Conservation (phyloP, 2,329 filamentous ascomycete genomes). For the Fusarium coicis region DNA sequence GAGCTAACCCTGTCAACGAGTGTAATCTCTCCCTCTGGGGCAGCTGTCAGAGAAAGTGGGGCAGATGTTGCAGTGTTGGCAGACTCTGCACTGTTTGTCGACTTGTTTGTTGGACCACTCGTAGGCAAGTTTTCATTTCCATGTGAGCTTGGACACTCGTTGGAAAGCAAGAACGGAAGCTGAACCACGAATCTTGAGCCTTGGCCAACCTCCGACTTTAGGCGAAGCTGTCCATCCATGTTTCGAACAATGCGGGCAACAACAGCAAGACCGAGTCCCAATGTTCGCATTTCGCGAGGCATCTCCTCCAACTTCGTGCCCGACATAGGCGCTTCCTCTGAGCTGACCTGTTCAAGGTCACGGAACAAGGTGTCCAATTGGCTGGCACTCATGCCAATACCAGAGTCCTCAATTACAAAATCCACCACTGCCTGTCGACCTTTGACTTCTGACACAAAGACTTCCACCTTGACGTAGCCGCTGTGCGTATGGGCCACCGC, state of each 20-base stretch:
- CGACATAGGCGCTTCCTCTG: slow-evolving; percentile 51
- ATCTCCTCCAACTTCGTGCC: slow-evolving; percentile 43
- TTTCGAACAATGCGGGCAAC: slow-evolving; percentile 89
- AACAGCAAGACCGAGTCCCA: slow-evolving; percentile 87
- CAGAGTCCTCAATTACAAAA: slow-evolving; percentile 80
- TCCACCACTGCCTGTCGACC: slow-evolving; percentile 74
- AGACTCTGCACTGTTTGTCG: slow-evolving; percentile 26
- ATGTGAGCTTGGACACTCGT: slow-evolving; percentile 46
- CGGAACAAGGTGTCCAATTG: slow-evolving; percentile 67
- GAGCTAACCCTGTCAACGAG: slow-evolving; percentile 63
- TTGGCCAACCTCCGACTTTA: slow-evolving; percentile 85
- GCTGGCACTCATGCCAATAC: slow-evolving; percentile 74
- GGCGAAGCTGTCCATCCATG: slow-evolving; percentile 86
- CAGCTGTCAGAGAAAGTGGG: slow-evolving; percentile 41
- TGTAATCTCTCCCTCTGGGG: slow-evolving; percentile 65
- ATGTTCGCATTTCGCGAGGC: slow-evolving; percentile 54
- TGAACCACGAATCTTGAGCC: slow-evolving; percentile 86
- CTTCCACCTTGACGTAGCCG: slow-evolving; percentile 77
- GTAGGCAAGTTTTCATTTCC: slow-evolving; percentile 9
- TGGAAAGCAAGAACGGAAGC: slow-evolving; percentile 75
- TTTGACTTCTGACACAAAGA: slow-evolving; percentile 67
- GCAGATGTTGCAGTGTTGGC: slow-evolving; percentile 36
- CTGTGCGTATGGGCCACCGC: slow-evolving; percentile 80
- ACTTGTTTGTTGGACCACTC: slow-evolving; percentile 4
- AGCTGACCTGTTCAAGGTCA: slow-evolving; percentile 68